Conservation (phyloP, 768 basidiomycete species). For the Brasilioporus rufonigricans region DNA sequence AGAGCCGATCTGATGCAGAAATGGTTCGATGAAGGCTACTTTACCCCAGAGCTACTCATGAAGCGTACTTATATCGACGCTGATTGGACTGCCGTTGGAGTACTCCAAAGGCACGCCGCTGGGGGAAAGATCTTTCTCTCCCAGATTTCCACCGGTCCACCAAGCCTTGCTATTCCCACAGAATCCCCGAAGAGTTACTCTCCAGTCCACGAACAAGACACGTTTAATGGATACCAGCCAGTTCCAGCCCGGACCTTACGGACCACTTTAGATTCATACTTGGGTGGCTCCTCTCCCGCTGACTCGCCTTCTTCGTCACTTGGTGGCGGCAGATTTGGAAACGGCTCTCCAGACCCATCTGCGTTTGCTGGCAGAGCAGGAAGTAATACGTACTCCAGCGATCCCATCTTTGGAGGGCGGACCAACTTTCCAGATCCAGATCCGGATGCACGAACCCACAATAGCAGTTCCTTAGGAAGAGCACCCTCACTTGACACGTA, state of each 20-base stretch:
- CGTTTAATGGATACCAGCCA: slow-evolving; percentile 59
- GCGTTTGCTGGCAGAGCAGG: slow-evolving; percentile 49
- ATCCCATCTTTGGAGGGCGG: slow-evolving; percentile 36
- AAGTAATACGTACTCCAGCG: slow-evolving; percentile 36
- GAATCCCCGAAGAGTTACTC: slow-evolving; percentile 49
- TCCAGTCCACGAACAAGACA: slow-evolving; percentile 36
- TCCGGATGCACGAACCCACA: slow-evolving; percentile 39
- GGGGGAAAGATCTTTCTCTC: slow-evolving; percentile 65
- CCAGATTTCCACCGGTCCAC: slow-evolving; percentile 46
- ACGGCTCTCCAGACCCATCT: slow-evolving; percentile 67
- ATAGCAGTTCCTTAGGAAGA: slow-evolving; percentile 32
- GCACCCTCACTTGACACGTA: slow-evolving; percentile 39
- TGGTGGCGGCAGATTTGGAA: slow-evolving; percentile 58
- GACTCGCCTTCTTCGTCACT: slow-evolving; percentile 77
- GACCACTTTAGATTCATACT: slow-evolving; percentile 64
- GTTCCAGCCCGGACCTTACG: slow-evolving; percentile 59
- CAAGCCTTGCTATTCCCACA: slow-evolving; percentile 49
- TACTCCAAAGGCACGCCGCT: slow-evolving; percentile 50
- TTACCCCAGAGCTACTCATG: slow-evolving; percentile 78
- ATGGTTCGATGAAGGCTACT: slow-evolving; percentile 92
- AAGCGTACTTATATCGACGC: slow-evolving; percentile 71
- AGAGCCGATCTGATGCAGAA: slow-evolving; percentile 88
- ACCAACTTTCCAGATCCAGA: slow-evolving; percentile 40
- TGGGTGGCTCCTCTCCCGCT: slow-evolving; percentile 52
- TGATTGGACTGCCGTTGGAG: slow-evolving; percentile 66